Evolutionary conservation across 2,329 filamentous ascomycete species (phyloP), one percentile per base, ranked within the genome.

Genomic region (Dothideomycetes sp.): DNA sequence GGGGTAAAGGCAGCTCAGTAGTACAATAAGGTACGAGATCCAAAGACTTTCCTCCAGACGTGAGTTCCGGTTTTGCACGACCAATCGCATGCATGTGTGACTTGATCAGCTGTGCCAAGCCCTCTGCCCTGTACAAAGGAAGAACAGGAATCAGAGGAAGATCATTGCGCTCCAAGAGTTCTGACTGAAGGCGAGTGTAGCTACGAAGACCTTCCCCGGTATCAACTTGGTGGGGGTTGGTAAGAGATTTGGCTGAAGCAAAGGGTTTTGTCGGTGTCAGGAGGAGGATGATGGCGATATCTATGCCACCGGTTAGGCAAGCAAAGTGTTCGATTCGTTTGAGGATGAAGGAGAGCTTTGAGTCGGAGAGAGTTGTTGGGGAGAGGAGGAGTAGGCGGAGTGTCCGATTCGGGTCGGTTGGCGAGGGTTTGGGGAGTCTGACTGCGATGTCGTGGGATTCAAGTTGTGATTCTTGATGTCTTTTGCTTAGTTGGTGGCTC

Each of bases 361-460:
- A 13, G 4, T 49, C 44, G 3, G 44, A 32, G 6, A 53, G 36
- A n/a, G 46, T 40, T 7, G 49, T 49, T 2, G 52, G 49, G 2
- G 58, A 53, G 16, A 63, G 49, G 3, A 63, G 50, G 13, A 63
- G 51, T 20, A 58, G 28, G 18, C 53, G 53, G 2, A 60, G 46
- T 15, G 47, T 40, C 9, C 35, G 42, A 1, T 35, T 39, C 4
- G 34, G 5, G 29, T 42, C 8, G 23, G 37, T n/a, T 41, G 27
- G n/a, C 43, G 39, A 10, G 31, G 18, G 4, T 29, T 37, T 22
- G 44, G 16, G 3, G 22, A 12, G 11, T 55, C 6, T 56, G 51
- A 5, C 60, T 45, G 54, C 50, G 20, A 68, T 47, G 41, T 59
- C 62, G 47, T 62, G 55, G 15, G 63, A 61, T 27, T 57, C 53